Base-by-base conservation (phyloP, 1,284 basidiomycete species). In the Anthracocystis walkeri region DNA sequence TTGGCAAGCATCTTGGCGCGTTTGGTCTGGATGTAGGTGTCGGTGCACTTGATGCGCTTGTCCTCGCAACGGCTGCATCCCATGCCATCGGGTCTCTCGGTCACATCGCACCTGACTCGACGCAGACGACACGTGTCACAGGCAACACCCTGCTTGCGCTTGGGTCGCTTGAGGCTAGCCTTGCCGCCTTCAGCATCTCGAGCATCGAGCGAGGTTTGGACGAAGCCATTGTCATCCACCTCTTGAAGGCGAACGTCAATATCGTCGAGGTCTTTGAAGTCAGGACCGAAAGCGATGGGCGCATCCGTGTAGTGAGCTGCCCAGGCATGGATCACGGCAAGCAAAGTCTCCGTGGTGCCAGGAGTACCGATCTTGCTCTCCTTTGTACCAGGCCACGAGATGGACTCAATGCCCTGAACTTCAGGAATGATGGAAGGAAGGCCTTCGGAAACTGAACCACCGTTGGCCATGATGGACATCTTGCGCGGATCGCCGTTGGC, bases 111-210 rank as follows among this genome's bases (percentile, higher is more conserved):
- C 18, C 82, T 60, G 23, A 84, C 79, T 35, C 82, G 66, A 10
- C 82, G 74, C 25, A 84, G 61, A 16, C 81, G 82, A 58, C 82
- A 84, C 7, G 81, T 82, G 41, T 84, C 82, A 57, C 82, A 84
- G 8, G 82, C 82, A 4, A 84, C 82, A 11, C 82, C 82, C 65
- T 84, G 82, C 44, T 83, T 81, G 14, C 82, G 77, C 63, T 83
- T 83, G 10, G 79, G 79, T 29, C 77, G 67, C 65, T 70, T 67
- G n/a, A 45, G 8, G 44, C 63, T 38, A 7, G 55, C 27, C 50
- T 66, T 65, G 45, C 27, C 53, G 16, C 62, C 61, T 18, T 68
- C 65, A 8, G 50, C 57, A 27, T 62, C 68, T 5, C 52, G 38
- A 0, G 21, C 59, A 11, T 65, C 54, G 50, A 42, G 7, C 21